phyloP scores from a whole-genome alignment of 2,329 filamentous ascomycete genomes.

The Lecanicillium sp. region DNA sequence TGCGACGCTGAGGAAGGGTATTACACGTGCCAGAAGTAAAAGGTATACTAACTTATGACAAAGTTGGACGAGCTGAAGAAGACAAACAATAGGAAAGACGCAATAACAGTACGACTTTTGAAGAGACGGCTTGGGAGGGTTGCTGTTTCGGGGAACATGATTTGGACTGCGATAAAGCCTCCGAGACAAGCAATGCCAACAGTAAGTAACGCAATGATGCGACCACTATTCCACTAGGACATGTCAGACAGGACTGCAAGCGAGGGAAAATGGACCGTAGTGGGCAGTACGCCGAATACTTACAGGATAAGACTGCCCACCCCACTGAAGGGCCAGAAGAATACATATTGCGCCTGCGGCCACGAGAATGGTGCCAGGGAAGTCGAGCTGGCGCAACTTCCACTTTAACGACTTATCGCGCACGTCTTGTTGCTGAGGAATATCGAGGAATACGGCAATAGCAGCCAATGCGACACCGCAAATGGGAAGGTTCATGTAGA shows the following conservation, averaged over 20 bases:
- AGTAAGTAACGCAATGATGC: constrained; percentile 34
- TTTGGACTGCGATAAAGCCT: constrained; percentile 27
- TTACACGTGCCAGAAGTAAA: too few relatives aligned
- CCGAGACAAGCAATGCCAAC: constrained; percentile 27
- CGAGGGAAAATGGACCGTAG: too few relatives aligned
- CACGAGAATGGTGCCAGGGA: background rate
- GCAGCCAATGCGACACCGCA: constrained; percentile 17
- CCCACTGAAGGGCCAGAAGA: constrained; percentile 37
- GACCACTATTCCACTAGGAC: constrained; percentile 26
- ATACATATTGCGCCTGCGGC: constrained; percentile 28
- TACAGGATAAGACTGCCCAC: constrained; percentile 21
- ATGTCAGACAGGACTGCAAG: too few relatives aligned
- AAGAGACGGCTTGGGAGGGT: constrained; percentile 28
- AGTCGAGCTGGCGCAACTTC: background rate
- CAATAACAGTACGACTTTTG: constrained; percentile 25
- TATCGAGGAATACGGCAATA: constrained; percentile 8
- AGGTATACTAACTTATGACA: background rate
- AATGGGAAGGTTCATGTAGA: constrained; percentile 20
- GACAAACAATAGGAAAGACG: constrained; percentile 18
- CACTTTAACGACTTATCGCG: background rate
- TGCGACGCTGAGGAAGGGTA: background rate
- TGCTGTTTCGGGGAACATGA: constrained; percentile 21
- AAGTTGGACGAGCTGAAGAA: constrained; percentile 1
- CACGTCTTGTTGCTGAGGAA: constrained; percentile 1
- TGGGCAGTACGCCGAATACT: constrained; percentile 6